These are phyloP conservation scores for Passiflora organensis DNA, from an alignment of 345 rosid genomes.

Conservation along the genomic window DNA sequence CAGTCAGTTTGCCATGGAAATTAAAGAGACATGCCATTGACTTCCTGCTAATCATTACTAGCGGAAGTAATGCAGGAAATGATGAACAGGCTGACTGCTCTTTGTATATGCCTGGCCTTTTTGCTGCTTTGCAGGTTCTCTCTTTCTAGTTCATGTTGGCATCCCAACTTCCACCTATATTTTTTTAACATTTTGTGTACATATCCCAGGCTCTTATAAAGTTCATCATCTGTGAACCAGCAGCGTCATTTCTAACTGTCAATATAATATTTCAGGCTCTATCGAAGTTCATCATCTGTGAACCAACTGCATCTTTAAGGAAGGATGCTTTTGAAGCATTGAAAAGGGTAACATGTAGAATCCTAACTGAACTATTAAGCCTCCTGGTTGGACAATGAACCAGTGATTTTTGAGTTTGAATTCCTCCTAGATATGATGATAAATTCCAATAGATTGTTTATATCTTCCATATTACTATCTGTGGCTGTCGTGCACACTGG, in stretches of 20 bases:
- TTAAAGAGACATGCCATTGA: conserved; percentile 59
- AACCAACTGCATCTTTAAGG: conserved; percentile 39
- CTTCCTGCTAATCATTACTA: conserved; percentile 55
- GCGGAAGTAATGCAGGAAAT: conserved; percentile 31
- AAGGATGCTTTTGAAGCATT: conserved; percentile 67
- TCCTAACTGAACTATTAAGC: background rate
- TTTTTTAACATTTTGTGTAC: too few species aligned
- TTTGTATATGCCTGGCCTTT: conserved; percentile 48
- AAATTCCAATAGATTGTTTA: too few species aligned
- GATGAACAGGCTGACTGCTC: conserved; percentile 45
- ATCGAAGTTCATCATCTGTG: conserved; percentile 12
- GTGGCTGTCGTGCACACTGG: too few species aligned
- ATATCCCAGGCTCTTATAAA: conserved; percentile 48
- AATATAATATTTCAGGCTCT: conserved; percentile 16
- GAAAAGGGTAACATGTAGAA: conserved; percentile 48
- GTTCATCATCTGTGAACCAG: conserved; percentile 51
- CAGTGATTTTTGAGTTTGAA: background rate
- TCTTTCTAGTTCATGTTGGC: conserved; percentile 14
- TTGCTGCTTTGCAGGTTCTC: conserved; percentile 63
- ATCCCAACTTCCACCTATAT: too few species aligned
- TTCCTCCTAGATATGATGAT: background rate
- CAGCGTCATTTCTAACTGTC: background rate
- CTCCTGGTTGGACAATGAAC: background rate
- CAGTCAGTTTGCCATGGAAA: conserved; percentile 55
- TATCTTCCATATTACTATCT: too few species aligned